Evolutionary conservation across 1,284 basidiomycete species (phyloP).

Genomic region (Inonotus hispidus): DNA sequence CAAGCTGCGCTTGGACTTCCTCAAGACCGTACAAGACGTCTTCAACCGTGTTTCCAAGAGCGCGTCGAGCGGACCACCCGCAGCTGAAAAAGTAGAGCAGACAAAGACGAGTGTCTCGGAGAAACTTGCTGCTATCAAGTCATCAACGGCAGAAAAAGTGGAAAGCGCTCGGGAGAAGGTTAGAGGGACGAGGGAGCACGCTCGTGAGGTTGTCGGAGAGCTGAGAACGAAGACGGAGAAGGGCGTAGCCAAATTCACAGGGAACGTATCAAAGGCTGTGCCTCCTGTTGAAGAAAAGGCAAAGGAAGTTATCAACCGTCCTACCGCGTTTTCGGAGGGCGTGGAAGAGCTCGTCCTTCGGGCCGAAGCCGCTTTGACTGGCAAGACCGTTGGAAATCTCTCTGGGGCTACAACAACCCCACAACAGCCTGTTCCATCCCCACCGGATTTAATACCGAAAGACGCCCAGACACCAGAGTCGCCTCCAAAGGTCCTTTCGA

Average conservation of each 20-base stretch:
- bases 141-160: conserved; percentile 28
- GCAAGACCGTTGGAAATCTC: conserved; percentile 32
- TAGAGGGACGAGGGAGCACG: conserved; percentile 41
- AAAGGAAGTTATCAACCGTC: conserved; percentile 31
- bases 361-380: conserved; percentile 63
- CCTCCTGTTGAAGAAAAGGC: conserved; percentile 31
- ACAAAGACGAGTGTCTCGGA: conserved; percentile 8
- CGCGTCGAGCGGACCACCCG: conserved; percentile 16
- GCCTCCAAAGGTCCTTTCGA: conserved; percentile 22
- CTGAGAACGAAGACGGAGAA: conserved; percentile 49
- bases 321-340: conserved; percentile 47
- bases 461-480: conserved; percentile 21
- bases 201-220: conserved; percentile 39
- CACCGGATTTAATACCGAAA: conserved; percentile 27
- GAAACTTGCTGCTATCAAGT: conserved; percentile 16
- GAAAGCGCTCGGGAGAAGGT: conserved; percentile 35
- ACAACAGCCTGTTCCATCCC: conserved; percentile 28
- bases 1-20: conserved; percentile 53
- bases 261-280: conserved; percentile 28
- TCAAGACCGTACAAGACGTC: conserved; percentile 48
- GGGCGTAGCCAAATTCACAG: conserved; percentile 33
- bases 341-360: conserved; percentile 59
- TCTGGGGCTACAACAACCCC: conserved; percentile 32
- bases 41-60: conserved; percentile 45
- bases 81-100: conserved; percentile 15